A percentile compares a stretch with the other conserved stretches of the same genome.
These are phyloP conservation scores for Glebionis coronaria DNA, from an alignment of 129 eudicot species.

Conservation along the genomic window DNA sequence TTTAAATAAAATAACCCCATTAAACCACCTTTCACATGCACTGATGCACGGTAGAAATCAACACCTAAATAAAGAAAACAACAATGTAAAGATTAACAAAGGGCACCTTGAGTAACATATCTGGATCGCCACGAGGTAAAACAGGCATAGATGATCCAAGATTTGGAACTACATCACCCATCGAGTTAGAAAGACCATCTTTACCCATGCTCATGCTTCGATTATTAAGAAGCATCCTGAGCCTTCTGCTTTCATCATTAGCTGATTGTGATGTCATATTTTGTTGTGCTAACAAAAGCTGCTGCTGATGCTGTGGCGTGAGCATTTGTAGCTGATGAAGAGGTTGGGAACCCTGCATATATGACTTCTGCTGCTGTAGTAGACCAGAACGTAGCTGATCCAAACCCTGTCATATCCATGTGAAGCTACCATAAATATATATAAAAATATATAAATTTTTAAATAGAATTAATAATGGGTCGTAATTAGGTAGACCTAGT, in stretches of 20 bases:
- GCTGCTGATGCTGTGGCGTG: conserved; percentile 95
- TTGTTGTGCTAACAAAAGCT: conserved; percentile 89
- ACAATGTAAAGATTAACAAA: not conserved
- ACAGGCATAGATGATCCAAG: conserved; percentile 73
- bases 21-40: not conserved
- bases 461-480: not conserved
- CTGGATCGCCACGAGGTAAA: conserved; percentile 70
- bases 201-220: conserved; percentile 66
- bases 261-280: conserved; percentile 72
- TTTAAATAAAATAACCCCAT: not conserved
- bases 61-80: not conserved
- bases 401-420: conserved; percentile 46
- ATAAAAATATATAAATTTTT: not conserved
- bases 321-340: conserved; percentile 91
- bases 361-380: conserved; percentile 92
- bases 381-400: conserved; percentile 84
- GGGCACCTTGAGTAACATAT: conserved; percentile 69
- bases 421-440: not conserved
- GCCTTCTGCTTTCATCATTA: conserved; percentile 84
- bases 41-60: not conserved
- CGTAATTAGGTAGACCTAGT: not conserved
- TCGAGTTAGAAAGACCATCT: conserved; percentile 70
- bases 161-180: conserved; percentile 68
- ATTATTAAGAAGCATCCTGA: conserved; percentile 79
- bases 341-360: conserved; percentile 86